Base-by-base conservation (phyloP, 495 filamentous ascomycete species). In the Hyphodiscus hymeniophilus region DNA sequence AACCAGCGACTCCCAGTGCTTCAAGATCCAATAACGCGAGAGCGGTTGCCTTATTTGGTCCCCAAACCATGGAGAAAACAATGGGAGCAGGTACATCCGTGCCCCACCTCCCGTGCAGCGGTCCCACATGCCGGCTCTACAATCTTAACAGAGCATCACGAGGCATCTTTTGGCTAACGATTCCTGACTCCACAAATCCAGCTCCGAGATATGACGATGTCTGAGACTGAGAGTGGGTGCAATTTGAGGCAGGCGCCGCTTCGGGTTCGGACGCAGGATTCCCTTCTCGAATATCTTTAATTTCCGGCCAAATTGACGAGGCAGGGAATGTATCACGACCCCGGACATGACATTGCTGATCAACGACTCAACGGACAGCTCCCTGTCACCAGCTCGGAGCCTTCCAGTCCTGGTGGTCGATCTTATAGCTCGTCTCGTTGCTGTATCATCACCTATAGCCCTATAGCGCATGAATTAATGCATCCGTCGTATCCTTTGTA, bases 71-170 rank as follows among this genome's bases (percentile, higher is more conserved):
- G 26, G 26, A 28, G 26, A 10, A 28, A n/a, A n/a, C n/a, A n/a
- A n/a, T n/a, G n/a, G n/a, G n/a, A n/a, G n/a, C n/a, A n/a, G n/a
- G n/a, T n/a, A 28, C 26, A 28, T 28, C 26, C 26, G 26, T 28
- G 26, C 26, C 26, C 26, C 26, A 28, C 26, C 10, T 28, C 26
- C 26, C 26, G 26, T 28, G 26, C 26, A 28, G 10, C 10, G 10
- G 5, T 10, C 26, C 26, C 5, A 5, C 26, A 28, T 28, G 26
- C 26, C 26, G 35, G 26, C 10, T 10, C 2, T 22, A 26, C 49
- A 52, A 45, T 32, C 21, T 46, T 46, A 52, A 8, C 16, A 16
- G 34, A 38, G 24, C 20, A 35, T 52, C 49, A 52, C 42, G 40
- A 46, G 42, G 42, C 42, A 36, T 36, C 15, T 36, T 4, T 36